A percentile compares a stretch with the other conserved stretches of the same genome.
Conservation (phyloP, 2,329 filamentous ascomycete species). For the Botrytis porri region DNA sequence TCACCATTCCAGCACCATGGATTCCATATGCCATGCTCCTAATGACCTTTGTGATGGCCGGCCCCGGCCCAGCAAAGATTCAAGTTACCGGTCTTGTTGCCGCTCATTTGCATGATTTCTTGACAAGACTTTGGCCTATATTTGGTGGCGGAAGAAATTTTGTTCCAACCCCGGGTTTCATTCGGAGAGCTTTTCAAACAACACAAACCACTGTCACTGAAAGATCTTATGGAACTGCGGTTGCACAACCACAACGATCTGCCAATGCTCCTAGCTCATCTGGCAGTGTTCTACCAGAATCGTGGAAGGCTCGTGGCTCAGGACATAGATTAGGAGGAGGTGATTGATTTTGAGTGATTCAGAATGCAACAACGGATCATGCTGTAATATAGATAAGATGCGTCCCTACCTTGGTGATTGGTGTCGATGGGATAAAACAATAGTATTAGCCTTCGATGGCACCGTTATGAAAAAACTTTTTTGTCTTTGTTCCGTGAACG, state of each 20-base stretch:
- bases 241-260: conserved; percentile 42
- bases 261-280: conserved; percentile 45
- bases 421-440: not conserved
- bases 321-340: conserved; percentile 63
- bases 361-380: not conserved
- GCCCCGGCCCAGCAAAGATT: conserved; percentile 54
- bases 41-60: conserved; percentile 67
- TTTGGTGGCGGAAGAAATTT: conserved; percentile 81
- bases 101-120: conserved; percentile 86
- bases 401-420: not conserved
- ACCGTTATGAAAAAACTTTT: not conserved
- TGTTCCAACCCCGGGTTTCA: conserved; percentile 68
- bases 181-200: conserved; percentile 64
- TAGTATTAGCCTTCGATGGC: not conserved
- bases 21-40: conserved; percentile 78
- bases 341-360: conserved; percentile 26
- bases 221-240: conserved; percentile 62
- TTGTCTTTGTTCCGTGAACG: no score
- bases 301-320: conserved; percentile 61
- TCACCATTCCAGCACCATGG: conserved; percentile 78
- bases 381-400: conserved; percentile 3
- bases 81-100: conserved; percentile 78
- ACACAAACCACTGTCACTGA: conserved; percentile 44
- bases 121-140: conserved; percentile 82
- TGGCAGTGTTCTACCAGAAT: conserved; percentile 55